Evolutionary conservation across 2,329 filamentous ascomycete genomes (phyloP).

Genomic region (Pyrenochaeta sp.): DNA sequence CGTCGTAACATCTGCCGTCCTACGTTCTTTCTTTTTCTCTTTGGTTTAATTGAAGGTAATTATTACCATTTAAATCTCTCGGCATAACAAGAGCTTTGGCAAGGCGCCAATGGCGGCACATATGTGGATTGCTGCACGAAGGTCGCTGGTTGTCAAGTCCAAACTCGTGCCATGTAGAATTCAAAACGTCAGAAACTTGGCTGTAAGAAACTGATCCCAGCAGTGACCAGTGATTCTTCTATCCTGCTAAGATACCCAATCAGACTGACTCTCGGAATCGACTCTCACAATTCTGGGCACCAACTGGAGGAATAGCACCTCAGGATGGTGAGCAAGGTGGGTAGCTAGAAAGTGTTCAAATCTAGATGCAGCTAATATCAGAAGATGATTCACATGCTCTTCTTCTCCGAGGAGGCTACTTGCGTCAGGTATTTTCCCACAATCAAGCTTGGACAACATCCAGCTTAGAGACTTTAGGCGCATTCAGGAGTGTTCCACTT

Average conservation of each 20-base stretch:
- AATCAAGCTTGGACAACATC: not conserved
- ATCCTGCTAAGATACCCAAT: not conserved
- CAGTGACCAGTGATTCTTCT: no score
- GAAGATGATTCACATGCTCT: slow-evolving; percentile 52
- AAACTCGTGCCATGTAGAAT: slow-evolving; percentile 12
- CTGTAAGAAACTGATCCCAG: slow-evolving; percentile 45
- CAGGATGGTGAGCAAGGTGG: slow-evolving; percentile 57
- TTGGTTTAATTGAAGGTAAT: not conserved
- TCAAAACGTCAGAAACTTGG: slow-evolving; percentile 38
- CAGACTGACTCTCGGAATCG: slow-evolving; percentile 65
- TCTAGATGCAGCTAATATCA: slow-evolving; percentile 4
- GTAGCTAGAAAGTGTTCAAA: not conserved
- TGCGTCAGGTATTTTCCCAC: slow-evolving; percentile 49
- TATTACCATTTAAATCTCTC: not conserved
- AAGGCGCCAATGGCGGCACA: slow-evolving; percentile 36
- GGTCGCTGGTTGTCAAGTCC: slow-evolving; percentile 12
- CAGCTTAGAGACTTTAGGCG: slow-evolving; percentile 60
- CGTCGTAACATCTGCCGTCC: slow-evolving; percentile 4
- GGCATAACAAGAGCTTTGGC: not conserved
- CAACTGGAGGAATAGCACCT: slow-evolving; percentile 72
- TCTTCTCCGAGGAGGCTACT: slow-evolving; percentile 55
- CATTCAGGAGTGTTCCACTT: slow-evolving; percentile 93
- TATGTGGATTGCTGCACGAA: slow-evolving; percentile 28
- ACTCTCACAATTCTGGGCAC: slow-evolving; percentile 80
- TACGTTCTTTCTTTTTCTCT: not conserved